A percentile compares a stretch with the other conserved stretches of the same genome.
phyloP scores from a whole-genome alignment of 495 filamentous ascomycete species.

The Apiosordaria backusii region DNA sequence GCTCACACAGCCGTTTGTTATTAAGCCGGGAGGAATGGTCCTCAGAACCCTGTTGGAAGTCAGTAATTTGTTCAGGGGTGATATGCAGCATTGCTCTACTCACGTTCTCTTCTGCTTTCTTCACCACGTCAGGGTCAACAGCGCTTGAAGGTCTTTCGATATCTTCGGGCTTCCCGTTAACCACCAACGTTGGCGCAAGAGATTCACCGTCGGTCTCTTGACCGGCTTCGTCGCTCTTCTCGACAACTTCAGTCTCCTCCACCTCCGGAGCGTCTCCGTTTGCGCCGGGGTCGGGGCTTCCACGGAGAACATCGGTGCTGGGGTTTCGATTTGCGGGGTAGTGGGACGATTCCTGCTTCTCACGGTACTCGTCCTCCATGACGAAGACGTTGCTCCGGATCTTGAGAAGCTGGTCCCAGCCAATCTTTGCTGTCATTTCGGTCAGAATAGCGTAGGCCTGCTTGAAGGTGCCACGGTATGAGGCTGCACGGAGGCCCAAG shows the following conservation, averaged over 20 bases:
- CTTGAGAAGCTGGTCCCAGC: constrained; percentile 93
- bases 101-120: constrained; percentile 82
- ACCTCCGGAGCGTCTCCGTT: constrained; percentile 55
- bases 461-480: constrained; percentile 89
- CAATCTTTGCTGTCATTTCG: constrained; percentile 90
- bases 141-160: constrained; percentile 81
- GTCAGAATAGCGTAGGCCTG: constrained; percentile 92
- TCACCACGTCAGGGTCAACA: constrained; percentile 74
- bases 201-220: constrained; percentile 28
- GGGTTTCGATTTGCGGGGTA: constrained; percentile 59
- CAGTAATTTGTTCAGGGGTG: not conserved
- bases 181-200: constrained; percentile 34
- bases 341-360: constrained; percentile 66
- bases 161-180: constrained; percentile 42
- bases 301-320: constrained; percentile 71
- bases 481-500: constrained; percentile 78
- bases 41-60: constrained; percentile 34
- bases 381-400: constrained; percentile 96
- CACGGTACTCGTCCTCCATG: constrained; percentile 98
- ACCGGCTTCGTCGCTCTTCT: constrained; percentile 30
- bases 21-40: constrained; percentile 69
- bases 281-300: constrained; percentile 57
- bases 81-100: constrained; percentile 26
- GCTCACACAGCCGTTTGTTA: constrained; percentile 94
- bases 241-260: constrained; percentile 48